phyloP scores from a whole-genome alignment of 192 early-diverging fungal genomes.

The Coemansia sp. region DNA sequence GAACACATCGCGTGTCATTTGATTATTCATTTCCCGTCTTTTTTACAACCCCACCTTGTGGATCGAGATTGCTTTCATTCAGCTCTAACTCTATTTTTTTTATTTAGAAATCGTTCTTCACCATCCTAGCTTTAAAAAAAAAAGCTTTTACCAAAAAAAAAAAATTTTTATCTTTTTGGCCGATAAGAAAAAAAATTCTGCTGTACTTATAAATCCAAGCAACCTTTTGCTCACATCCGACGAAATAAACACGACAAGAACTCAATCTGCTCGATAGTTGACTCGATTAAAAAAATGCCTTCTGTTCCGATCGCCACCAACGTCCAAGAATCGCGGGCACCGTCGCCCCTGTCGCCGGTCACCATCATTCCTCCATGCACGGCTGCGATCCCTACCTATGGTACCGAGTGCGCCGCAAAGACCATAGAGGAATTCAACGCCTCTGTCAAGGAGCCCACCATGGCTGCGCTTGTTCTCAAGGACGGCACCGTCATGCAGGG shows the following conservation, averaged over 20 bases:
- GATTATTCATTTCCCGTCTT: conserved; percentile 12
- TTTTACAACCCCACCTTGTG: background rate
- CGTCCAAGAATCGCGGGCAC: conserved; percentile 48
- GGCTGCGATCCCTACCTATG: conserved; percentile 35
- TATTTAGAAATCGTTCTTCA: no score
- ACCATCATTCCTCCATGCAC: conserved; percentile 51
- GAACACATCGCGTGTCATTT: conserved; percentile 33
- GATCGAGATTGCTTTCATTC: conserved; percentile 7
- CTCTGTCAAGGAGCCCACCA: conserved; percentile 30
- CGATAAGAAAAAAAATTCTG: no score
- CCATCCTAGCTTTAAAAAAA: no score
- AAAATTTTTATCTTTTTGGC: no score
- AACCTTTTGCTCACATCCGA: background rate
- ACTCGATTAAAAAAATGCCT: conserved; percentile 15
- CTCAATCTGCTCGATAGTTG: background rate
- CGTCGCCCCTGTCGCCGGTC: conserved; percentile 29
- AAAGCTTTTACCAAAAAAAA: no score
- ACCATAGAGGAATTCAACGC: conserved; percentile 41
- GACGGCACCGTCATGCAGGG: conserved; percentile 87
- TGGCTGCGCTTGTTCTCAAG: conserved; percentile 75
- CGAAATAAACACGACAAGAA: background rate
- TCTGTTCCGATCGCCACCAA: conserved; percentile 52
- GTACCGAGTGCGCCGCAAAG: conserved; percentile 42
- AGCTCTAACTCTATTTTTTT: background rate
- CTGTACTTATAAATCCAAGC: no score